Evolutionary conservation across 257 asterid species (phyloP), one percentile per base, ranked within the genome.

Genomic region (Nicotiana benthamiana): DNA sequence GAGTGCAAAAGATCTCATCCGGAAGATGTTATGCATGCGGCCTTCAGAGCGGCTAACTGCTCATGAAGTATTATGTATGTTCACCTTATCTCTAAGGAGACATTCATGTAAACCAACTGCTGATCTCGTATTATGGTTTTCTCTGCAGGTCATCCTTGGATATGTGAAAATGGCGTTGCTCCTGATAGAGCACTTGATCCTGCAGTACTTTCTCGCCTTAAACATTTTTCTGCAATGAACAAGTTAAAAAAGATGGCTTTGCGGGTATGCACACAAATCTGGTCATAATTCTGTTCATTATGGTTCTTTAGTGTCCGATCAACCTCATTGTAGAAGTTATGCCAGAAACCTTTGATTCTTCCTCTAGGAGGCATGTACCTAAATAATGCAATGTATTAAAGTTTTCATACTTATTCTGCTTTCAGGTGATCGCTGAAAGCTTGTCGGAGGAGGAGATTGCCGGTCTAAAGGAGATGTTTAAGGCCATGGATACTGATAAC

Each of bases 401-500:
- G 27, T 79, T 43, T 43, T n/a, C 43, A 28, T 34, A 22, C 67
- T 72, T 72, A 66, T 66, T 83, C 72, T 87, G 53, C 80, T 66
- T 85, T 84, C 89, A 94, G 98, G 98, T 94, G 56, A 94, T 94
- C 77, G 98, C 98, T 82, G 98, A 94, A 86, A 94, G 97, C 86
- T 87, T 92, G 91, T 94, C 98, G 24, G 97, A 92, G 85, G 97
- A 94, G 86, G 98, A 94, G 88, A 94, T 94, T 81, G 97, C 97
- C 3, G 98, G 98, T 84, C 87, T 94, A 68, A 94, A 85, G 83
- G 97, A 91, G 89, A 94, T 94, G 98, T 94, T 94, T 86, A 87
- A 80, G 86, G 92, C 97, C 83, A 92, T 94, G 98, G 98, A 94
- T 87, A 90, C 97, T 76, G 98, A 94, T 85, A 91, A 88, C 77